phyloP scores from a whole-genome alignment of 768 basidiomycete species.

The Omphalotus guepiniiformis region DNA sequence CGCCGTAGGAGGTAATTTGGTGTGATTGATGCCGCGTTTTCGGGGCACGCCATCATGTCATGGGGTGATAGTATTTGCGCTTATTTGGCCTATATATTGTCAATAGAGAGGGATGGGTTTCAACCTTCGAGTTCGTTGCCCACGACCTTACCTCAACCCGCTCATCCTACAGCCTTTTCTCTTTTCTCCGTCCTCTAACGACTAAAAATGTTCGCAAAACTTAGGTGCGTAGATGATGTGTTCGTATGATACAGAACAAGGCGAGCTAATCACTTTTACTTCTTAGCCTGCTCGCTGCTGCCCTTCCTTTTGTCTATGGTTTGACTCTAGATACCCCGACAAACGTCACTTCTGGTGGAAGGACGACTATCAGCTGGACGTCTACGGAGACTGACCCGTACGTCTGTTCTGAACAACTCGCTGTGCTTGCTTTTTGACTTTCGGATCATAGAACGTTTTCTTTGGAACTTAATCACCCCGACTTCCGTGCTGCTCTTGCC shows the following conservation, averaged over 20 bases:
- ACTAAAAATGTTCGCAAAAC: slow-evolving; percentile 5
- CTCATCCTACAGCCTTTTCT: background rate
- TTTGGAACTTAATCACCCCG: slow-evolving; percentile 3
- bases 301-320: background rate
- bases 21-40: too few relatives aligned
- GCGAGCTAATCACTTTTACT: too few relatives aligned
- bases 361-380: background rate
- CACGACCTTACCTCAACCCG: background rate
- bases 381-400: background rate
- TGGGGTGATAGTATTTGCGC: too few relatives aligned
- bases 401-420: background rate
- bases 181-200: background rate
- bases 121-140: too few relatives aligned
- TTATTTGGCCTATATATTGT: too few relatives aligned
- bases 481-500: slow-evolving; percentile 1
- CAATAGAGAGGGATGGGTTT: too few relatives aligned
- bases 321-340: slow-evolving; percentile 1
- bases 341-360: slow-evolving; percentile 5
- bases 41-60: too few relatives aligned
- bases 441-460: background rate
- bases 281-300: slow-evolving; percentile 2
- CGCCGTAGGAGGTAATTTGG: too few relatives aligned
- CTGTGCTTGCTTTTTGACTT: background rate
- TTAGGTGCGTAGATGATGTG: background rate
- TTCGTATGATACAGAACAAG: too few relatives aligned